Base-by-base conservation (phyloP, 192 early-diverging fungal species). In the Coemansia aciculifera region DNA sequence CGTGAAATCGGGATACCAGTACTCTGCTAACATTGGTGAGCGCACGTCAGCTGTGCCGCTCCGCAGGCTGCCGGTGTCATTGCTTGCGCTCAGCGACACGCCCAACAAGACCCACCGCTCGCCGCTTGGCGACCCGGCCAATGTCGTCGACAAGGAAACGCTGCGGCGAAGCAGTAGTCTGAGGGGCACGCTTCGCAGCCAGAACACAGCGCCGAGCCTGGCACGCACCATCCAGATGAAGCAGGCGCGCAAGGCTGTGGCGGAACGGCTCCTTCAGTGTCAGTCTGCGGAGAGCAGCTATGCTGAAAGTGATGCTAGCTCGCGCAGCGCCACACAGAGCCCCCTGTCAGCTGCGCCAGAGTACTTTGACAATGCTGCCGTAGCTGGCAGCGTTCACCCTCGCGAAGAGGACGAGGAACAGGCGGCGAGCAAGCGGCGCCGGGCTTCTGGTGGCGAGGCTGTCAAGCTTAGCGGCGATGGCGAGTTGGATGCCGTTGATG, bases 211-310 rank as follows among this genome's bases (percentile, higher is more conserved):
- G 0, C 81, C 81, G 0, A 84, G 81, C 17, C 74, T 84, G 44
- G 81, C 81, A 9, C 66, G 74, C 23, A 79, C 77, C 13, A 84
- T 84, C 43, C 81, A 84, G 70, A 60, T 84, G 51, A 77, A 79
- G 67, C 81, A 84, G 56, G 76, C 81, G 24, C 81, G 81, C 62
- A 75, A 71, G 66, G 76, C 74, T 7, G 77, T 84, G 40, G 76
- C 76, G 8, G 73, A 83, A 21, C 71, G 79, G 15, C 74, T 82
- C 1, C 43, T 76, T n/a, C 54, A 38, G 12, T 49, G 43, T 63
- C 59, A 37, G 56, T 34, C 69, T 37, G 43, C 54, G 12, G 46
- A 39, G 34, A 63, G 69, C 17, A 54, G 51, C 62, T 61, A 68
- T 46, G 66, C 29, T 27, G 59, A 15, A 24, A 44, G 34, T 34